These are phyloP conservation scores for Kandelia obovata DNA, from an alignment of 345 rosid genomes.

Conservation along the genomic window DNA sequence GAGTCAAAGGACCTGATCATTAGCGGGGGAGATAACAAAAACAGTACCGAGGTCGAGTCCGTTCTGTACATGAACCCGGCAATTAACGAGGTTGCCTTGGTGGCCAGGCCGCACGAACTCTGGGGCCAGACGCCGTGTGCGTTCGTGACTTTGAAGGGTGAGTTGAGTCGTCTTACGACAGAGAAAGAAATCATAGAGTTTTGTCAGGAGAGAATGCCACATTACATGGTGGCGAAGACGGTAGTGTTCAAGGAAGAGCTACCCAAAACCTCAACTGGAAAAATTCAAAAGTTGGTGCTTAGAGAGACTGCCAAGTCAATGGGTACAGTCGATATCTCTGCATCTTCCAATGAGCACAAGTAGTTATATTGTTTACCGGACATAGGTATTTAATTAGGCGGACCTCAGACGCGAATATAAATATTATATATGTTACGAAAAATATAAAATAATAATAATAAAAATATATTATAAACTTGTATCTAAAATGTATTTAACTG, in stretches of 20 bases:
- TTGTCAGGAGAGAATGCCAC: neutral
- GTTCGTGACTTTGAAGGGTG: neutral
- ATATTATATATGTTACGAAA: too few relatives aligned
- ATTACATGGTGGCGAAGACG: conserved; percentile 1
- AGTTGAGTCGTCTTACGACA: neutral
- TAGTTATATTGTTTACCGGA: too few relatives aligned
- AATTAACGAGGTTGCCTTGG: neutral
- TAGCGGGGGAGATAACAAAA: neutral
- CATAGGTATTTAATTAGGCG: too few relatives aligned
- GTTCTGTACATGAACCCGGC: neutral
- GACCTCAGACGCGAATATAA: too few relatives aligned
- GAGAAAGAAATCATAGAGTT: neutral
- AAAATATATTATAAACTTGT: too few relatives aligned
- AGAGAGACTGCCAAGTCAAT: neutral
- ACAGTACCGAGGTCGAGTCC: neutral
- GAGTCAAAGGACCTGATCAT: neutral
- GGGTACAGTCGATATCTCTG: neutral
- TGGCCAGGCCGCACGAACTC: neutral
- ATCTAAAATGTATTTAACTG: too few relatives aligned
- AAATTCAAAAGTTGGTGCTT: neutral
- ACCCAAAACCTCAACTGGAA: neutral
- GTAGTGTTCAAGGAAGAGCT: neutral
- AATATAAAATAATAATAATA: too few relatives aligned
- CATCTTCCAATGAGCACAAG: too few relatives aligned
- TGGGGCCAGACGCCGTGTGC: neutral